Conservation (phyloP, 78 protist genomes). For the Isochrysis galbana region DNA sequence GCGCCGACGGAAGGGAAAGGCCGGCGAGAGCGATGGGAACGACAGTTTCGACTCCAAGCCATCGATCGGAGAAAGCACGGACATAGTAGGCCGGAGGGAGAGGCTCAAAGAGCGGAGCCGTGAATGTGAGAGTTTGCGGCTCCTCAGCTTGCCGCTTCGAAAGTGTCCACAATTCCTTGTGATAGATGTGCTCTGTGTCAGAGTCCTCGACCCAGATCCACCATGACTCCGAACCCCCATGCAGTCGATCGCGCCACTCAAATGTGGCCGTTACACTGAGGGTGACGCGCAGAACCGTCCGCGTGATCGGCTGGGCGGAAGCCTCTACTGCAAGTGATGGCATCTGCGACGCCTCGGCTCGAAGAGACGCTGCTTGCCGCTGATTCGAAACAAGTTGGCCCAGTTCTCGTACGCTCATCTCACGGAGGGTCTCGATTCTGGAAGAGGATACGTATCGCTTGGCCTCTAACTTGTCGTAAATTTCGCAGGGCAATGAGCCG, state of each 20-base stretch:
- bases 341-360: constrained; percentile 56
- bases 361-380: constrained; percentile 54
- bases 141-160: neutral
- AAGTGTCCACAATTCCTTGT: constrained; percentile 41
- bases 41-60: constrained; percentile 84
- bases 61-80: constrained; percentile 84
- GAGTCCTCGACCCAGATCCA: constrained; percentile 57
- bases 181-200: constrained; percentile 78
- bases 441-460: neutral
- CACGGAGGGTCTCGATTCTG: constrained; percentile 65
- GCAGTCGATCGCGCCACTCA: constrained; percentile 26
- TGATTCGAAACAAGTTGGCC: constrained; percentile 65
- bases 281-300: constrained; percentile 79
- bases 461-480: constrained; percentile 61
- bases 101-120: constrained; percentile 76
- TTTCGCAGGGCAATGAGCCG: constrained; percentile 33
- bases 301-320: constrained; percentile 89
- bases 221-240: constrained; percentile 69
- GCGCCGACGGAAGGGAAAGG: constrained; percentile 80
- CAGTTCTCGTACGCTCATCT: constrained; percentile 77
- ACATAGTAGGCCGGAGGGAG: constrained; percentile 85
- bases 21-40: constrained; percentile 73
- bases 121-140: constrained; percentile 20
- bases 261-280: constrained; percentile 60
- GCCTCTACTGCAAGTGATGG: constrained; percentile 73